phyloP scores from a whole-genome alignment of 1,284 basidiomycete species.

The Crucibulum cyathiforme region DNA sequence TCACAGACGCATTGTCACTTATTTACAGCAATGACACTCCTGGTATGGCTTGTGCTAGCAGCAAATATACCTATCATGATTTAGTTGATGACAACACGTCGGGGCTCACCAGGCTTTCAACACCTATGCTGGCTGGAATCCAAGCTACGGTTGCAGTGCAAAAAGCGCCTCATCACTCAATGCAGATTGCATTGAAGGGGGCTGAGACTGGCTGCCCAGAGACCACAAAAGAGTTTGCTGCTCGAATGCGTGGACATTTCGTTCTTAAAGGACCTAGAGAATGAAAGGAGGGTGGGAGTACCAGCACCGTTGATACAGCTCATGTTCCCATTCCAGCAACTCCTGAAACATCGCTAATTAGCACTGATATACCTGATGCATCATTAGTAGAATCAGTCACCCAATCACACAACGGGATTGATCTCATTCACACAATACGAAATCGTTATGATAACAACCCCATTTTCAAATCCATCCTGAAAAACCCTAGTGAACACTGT shows the following conservation, averaged over 20 bases:
- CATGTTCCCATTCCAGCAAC: background rate
- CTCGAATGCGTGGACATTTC: slow-evolving; percentile 10
- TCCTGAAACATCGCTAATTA: too few species aligned
- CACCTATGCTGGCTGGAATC: slow-evolving; percentile 16
- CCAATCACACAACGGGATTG: slow-evolving; percentile 3
- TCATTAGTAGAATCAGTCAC: background rate
- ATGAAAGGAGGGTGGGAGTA: slow-evolving; percentile 27
- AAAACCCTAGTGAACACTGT: slow-evolving; percentile 15
- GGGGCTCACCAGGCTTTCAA: too few species aligned
- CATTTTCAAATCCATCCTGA: slow-evolving; percentile 28
- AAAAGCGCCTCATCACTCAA: background rate
- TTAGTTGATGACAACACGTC: slow-evolving; percentile 11
- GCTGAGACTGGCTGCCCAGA: slow-evolving; percentile 6
- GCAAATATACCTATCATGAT: slow-evolving; percentile 24
- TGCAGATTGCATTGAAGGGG: background rate
- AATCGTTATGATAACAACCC: slow-evolving; percentile 23
- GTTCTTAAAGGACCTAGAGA: slow-evolving; percentile 19
- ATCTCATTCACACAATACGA: slow-evolving; percentile 12
- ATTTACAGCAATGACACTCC: slow-evolving; percentile 26
- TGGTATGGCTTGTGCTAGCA: slow-evolving; percentile 13
- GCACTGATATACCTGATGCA: background rate
- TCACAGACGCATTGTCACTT: slow-evolving; percentile 31
- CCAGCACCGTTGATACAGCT: background rate
- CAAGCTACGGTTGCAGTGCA: slow-evolving; percentile 8
- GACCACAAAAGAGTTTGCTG: slow-evolving; percentile 9